These are phyloP conservation scores for Globisporangium spinosum DNA, from an alignment of 352 stramenopile species.

Conservation along the genomic window DNA sequence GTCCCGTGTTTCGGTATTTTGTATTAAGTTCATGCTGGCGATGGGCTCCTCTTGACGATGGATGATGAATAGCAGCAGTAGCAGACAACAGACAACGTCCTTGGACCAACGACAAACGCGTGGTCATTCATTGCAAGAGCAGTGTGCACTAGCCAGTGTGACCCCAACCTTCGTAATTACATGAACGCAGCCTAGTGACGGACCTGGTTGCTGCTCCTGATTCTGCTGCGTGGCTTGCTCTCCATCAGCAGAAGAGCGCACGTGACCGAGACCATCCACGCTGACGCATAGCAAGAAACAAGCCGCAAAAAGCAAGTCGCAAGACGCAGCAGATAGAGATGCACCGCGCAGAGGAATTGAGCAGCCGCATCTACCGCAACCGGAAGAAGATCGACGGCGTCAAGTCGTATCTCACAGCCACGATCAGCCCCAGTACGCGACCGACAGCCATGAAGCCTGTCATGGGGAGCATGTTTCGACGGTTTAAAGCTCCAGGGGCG, in stretches of 20 bases:
- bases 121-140: too few relatives aligned
- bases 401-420: slow-evolving; percentile 46
- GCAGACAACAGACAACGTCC: too few relatives aligned
- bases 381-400: slow-evolving; percentile 68
- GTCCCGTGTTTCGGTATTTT: too few relatives aligned
- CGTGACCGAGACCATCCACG: not conserved
- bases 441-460: slow-evolving; percentile 12
- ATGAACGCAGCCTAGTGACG: not conserved
- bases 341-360: slow-evolving; percentile 73
- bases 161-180: not conserved
- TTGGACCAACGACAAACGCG: too few relatives aligned
- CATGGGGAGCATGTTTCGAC: slow-evolving; percentile 2
- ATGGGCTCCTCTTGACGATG: too few relatives aligned
- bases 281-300: not conserved
- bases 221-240: not conserved
- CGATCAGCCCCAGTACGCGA: not conserved
- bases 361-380: slow-evolving; percentile 70
- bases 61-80: too few relatives aligned
- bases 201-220: not conserved
- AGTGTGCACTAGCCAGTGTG: too few relatives aligned
- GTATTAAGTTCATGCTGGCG: too few relatives aligned
- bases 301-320: not conserved
- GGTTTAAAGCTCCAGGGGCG: slow-evolving; percentile 7
- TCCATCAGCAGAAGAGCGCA: not conserved
- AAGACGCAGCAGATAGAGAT: slow-evolving; percentile 22